Evolutionary conservation across 495 filamentous ascomycete species (phyloP).

Genomic region (Jackrogersella minutella): DNA sequence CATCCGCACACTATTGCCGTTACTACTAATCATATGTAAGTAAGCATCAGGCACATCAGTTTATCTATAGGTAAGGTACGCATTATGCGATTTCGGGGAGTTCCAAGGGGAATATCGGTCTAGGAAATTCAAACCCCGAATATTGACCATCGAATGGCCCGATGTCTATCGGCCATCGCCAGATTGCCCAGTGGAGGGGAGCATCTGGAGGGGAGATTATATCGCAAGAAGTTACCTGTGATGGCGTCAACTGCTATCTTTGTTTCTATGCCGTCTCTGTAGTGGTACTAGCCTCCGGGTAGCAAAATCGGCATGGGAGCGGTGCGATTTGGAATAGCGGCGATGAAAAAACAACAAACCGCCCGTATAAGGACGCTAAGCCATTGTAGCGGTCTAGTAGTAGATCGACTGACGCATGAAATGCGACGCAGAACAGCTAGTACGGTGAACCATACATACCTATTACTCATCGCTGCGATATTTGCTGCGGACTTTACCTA

Average conservation of each 20-base stretch:
- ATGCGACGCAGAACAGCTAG: slow-evolving; percentile 25
- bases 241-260: slow-evolving; percentile 35
- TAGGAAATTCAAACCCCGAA: slow-evolving; percentile 39
- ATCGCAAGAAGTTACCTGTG: slow-evolving; percentile 41
- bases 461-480: slow-evolving; percentile 21
- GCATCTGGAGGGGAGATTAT: slow-evolving; percentile 1
- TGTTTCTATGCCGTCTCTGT: slow-evolving; percentile 3
- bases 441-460: slow-evolving; percentile 6
- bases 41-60: slow-evolving; percentile 31
- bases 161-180: slow-evolving; percentile 3
- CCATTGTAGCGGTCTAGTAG: slow-evolving; percentile 35
- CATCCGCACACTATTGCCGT: slow-evolving; percentile 41
- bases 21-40: slow-evolving; percentile 19
- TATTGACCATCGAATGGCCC: slow-evolving; percentile 11
- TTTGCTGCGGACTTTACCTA: neutral
- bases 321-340: slow-evolving; percentile 3
- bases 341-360: slow-evolving; percentile 11
- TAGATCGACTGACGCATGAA: slow-evolving; percentile 38
- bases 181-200: slow-evolving; percentile 9
- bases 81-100: slow-evolving; percentile 17
- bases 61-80: slow-evolving; percentile 9
- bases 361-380: slow-evolving; percentile 8
- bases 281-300: slow-evolving; percentile 16
- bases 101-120: slow-evolving; percentile 20
- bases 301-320: neutral